These are phyloP conservation scores for Pseudohyphozyma bogoriensis DNA, from an alignment of 768 basidiomycete genomes.

Conservation along the genomic window DNA sequence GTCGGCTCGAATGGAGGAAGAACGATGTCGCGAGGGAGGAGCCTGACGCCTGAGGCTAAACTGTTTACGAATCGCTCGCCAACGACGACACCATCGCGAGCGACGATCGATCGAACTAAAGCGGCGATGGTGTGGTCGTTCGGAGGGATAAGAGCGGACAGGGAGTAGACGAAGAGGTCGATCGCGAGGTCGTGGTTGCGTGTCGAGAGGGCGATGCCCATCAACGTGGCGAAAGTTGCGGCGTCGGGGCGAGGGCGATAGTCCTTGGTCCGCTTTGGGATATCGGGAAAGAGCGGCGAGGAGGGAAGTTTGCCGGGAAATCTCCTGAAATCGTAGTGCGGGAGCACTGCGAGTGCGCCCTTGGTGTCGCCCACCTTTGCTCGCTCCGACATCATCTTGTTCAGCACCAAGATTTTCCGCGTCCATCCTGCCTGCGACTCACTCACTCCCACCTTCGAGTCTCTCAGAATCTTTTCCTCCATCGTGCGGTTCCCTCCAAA, in stretches of 20 bases:
- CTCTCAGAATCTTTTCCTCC: slow-evolving; percentile 16
- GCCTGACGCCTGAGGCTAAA: too few species aligned
- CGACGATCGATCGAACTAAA: slow-evolving; percentile 6
- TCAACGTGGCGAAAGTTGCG: slow-evolving; percentile 16
- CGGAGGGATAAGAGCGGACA: not conserved
- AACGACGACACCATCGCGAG: not conserved
- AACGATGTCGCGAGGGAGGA: too few species aligned
- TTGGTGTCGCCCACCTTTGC: not conserved
- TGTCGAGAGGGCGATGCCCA: slow-evolving; percentile 8
- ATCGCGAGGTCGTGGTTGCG: slow-evolving; percentile 10
- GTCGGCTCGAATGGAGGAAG: not conserved
- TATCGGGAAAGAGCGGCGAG: not conserved
- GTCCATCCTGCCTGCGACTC: not conserved
- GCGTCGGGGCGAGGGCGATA: slow-evolving; percentile 12
- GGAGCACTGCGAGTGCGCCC: slow-evolving; percentile 13
- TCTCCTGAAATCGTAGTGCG: slow-evolving; percentile 1
- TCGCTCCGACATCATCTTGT: slow-evolving; percentile 15
- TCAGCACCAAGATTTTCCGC: slow-evolving; percentile 19
- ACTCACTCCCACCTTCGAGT: not conserved
- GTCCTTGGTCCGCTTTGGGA: not conserved
- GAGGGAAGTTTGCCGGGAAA: not conserved
- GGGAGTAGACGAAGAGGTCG: not conserved
- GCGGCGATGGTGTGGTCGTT: slow-evolving; percentile 12
- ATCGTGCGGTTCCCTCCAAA: slow-evolving; percentile 18
- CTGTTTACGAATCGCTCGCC: slow-evolving; percentile 19